Base-by-base conservation (phyloP, 2,329 filamentous ascomycete genomes). In the Colletotrichum sp. region DNA sequence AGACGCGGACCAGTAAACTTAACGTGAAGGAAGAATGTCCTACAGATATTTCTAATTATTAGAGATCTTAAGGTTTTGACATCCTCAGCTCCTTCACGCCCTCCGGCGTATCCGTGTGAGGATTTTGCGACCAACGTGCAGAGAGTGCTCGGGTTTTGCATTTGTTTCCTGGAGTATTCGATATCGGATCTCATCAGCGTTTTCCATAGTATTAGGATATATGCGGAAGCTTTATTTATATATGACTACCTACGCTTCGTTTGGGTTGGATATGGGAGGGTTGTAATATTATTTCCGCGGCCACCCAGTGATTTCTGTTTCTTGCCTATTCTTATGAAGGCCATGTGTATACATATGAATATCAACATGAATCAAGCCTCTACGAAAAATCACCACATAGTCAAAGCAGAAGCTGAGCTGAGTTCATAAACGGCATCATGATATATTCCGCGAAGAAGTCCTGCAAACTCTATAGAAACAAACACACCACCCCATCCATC, bases 41-140 rank as follows among this genome's bases (percentile, higher is more conserved):
- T 3, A 6, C 0, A 9, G 18, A 18, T 2, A 12, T 49, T 3
- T n/a, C 18, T 5, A 12, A 49, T 49, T 12, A 5, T 12, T 3
- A 7, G 10, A 49, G 10, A 49, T 49, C 9, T 12, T 21, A 18
- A 0, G 44, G n/a, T 13, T 21, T n/a, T 7, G 44, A 49, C n/a
- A 49, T 52, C 9, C 1, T 5, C 10, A 9, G n/a, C 44, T 13
- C 44, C 44, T 2, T 21, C 44, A 52, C 44, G 44, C 44, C 44
- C 44, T 52, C 44, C n/a, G 44, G n/a, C 8, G 44, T 3, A 52
- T 52, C n/a, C 44, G 44, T 21, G 10, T 10, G n/a, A 52, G n/a
- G 6, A 4, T 52, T 21, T 6, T 52, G n/a, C 8, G 9, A 5
- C 2, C n/a, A 52, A 21, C 16, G 0, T 52, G n/a, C 18, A 21